Evolutionary conservation across 805 yeast genomes (phyloP).

Genomic region (Candida wancherniae): DNA sequence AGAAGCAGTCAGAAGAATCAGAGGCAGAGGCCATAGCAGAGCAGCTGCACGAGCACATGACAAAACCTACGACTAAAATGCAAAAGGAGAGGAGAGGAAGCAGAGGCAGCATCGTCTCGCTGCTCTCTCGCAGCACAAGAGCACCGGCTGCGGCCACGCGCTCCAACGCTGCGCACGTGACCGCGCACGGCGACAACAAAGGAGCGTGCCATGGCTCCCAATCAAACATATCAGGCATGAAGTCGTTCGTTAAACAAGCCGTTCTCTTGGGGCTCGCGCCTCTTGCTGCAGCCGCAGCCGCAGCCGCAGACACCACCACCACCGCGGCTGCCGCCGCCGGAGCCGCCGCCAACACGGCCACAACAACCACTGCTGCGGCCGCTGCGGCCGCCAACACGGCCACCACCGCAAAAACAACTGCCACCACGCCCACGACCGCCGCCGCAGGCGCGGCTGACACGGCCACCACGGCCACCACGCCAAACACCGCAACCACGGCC

Average conservation of each 20-base stretch:
- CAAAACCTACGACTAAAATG: no score
- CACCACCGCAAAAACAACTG: conserved; percentile 6
- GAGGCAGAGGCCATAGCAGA: no score
- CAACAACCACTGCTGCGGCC: conserved; percentile 13
- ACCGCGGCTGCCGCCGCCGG: conserved; percentile 16
- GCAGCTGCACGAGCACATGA: no score
- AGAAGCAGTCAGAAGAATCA: no score
- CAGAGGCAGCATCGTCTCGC: no score
- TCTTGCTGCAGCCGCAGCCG: conserved; percentile 13
- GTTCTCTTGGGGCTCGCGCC: conserved; percentile 6
- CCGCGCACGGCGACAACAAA: no score
- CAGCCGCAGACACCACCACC: conserved; percentile 17
- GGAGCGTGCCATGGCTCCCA: no score
- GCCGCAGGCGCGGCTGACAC: conserved; percentile 11
- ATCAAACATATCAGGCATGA: conserved; percentile 3
- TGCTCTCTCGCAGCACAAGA: no score
- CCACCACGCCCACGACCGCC: conserved; percentile 11
- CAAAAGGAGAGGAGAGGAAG: no score
- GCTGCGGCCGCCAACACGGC: conserved; percentile 14
- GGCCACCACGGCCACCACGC: conserved; percentile 9
- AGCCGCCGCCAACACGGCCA: conserved; percentile 12
- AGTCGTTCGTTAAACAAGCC: conserved; percentile 1
- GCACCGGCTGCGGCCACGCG: no score
- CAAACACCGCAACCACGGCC: conserved; percentile 7
- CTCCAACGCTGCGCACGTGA: no score